Evolutionary conservation across 1,284 basidiomycete species (phyloP).

Genomic region (Pseudozyma thailandica): DNA sequence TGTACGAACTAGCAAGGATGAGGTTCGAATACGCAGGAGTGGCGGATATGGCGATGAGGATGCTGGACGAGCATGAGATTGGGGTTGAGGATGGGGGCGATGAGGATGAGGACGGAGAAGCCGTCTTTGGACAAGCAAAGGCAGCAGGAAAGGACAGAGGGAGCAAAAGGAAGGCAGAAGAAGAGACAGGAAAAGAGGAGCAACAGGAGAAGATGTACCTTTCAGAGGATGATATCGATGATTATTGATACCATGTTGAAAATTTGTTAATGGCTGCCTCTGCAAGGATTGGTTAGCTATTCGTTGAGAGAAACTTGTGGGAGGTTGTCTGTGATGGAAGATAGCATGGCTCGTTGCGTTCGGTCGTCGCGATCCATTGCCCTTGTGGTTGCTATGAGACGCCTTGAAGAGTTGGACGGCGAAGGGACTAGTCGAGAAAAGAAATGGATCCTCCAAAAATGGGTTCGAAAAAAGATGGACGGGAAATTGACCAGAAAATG

Average conservation of each 20-base stretch:
- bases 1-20: slow-evolving; percentile 25
- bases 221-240: slow-evolving; percentile 44
- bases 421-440: too few relatives aligned
- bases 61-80: slow-evolving; percentile 35
- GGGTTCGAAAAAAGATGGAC: too few relatives aligned
- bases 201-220: slow-evolving; percentile 22
- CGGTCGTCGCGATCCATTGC: too few relatives aligned
- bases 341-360: too few relatives aligned
- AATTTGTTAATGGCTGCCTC: not conserved
- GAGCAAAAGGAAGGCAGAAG: not conserved
- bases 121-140: not conserved
- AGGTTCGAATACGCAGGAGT: slow-evolving; percentile 42
- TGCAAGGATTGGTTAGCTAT: not conserved
- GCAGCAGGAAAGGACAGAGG: not conserved
- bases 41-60: slow-evolving; percentile 25
- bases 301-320: too few relatives aligned
- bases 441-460: too few relatives aligned
- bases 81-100: slow-evolving; percentile 16
- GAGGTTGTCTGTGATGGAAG: too few relatives aligned
- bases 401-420: too few relatives aligned
- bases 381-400: too few relatives aligned
- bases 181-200: slow-evolving; percentile 15
- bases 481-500: too few relatives aligned
- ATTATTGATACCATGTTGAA: slow-evolving; percentile 16
- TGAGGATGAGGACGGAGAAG: slow-evolving; percentile 5